Conservation (phyloP, 768 basidiomycete genomes). For the Pholiota microspora region DNA sequence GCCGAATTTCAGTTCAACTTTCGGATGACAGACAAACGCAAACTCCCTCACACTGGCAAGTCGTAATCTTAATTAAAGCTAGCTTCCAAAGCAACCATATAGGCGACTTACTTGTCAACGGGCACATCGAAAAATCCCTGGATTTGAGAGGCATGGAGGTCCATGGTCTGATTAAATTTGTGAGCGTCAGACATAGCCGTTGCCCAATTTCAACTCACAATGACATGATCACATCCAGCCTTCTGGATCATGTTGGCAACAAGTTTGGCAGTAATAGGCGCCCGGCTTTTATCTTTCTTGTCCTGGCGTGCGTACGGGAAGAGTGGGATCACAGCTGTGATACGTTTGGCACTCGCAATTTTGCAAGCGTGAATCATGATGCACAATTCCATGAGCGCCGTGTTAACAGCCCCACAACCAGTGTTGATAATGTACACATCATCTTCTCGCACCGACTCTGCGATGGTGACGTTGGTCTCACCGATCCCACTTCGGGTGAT, state of each 20-base stretch:
- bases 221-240: conserved; percentile 94
- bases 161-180: conserved; percentile 78
- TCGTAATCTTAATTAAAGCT: conserved; percentile 13
- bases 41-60: conserved; percentile 17
- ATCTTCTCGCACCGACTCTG: conserved; percentile 94
- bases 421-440: conserved; percentile 99
- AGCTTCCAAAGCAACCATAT: conserved; percentile 13
- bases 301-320: conserved; percentile 98
- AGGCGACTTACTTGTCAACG: conserved; percentile 90
- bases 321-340: conserved; percentile 96
- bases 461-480: conserved; percentile 89
- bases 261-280: conserved; percentile 96
- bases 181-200: conserved; percentile 10
- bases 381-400: conserved; percentile 95
- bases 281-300: conserved; percentile 98
- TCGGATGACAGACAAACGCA: conserved; percentile 1
- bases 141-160: conserved; percentile 97
- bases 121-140: conserved; percentile 99
- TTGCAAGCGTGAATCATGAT: conserved; percentile 99
- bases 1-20: conserved; percentile 21
- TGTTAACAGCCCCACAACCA: conserved; percentile 83
- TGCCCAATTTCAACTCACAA: conserved; percentile 53
- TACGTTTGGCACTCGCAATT: conserved; percentile 97
- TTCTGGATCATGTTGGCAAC: conserved; percentile 97
- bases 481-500: conserved; percentile 88